Percentiles rank a stretch among this genome's conserved stretches.
phyloP scores from a whole-genome alignment of 345 rosid genomes.

The Raphanus sativus region DNA sequence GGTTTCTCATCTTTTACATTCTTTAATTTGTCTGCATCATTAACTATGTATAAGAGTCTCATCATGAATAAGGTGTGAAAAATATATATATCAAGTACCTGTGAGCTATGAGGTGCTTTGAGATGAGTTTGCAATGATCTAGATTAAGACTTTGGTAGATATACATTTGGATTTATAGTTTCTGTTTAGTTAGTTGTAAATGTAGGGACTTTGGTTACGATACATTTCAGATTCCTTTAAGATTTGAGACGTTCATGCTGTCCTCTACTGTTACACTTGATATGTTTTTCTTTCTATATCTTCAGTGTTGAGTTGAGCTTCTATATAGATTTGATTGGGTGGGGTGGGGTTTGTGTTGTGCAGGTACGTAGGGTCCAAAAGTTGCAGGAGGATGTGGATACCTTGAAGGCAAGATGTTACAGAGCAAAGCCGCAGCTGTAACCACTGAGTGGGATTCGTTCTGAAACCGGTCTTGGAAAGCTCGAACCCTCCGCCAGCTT shows the following conservation, averaged over 20 bases:
- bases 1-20: slow-evolving; percentile 17
- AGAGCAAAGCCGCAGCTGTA: slow-evolving; percentile 49
- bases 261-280: neutral
- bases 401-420: slow-evolving; percentile 59
- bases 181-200: neutral
- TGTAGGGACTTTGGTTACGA: neutral
- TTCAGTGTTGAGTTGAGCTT: neutral
- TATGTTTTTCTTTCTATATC: neutral
- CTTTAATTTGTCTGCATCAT: neutral
- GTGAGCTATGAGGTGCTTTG: neutral
- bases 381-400: slow-evolving; percentile 68
- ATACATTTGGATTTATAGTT: neutral
- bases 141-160: neutral
- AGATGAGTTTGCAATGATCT: neutral
- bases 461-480: slow-evolving; percentile 64
- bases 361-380: slow-evolving; percentile 80
- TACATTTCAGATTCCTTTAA: neutral
- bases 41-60: neutral
- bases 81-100: neutral
- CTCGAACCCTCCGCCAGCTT: slow-evolving; percentile 51
- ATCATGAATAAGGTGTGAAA: neutral
- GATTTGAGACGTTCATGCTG: neutral
- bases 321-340: slow-evolving; percentile 10
- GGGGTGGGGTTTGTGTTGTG: neutral
- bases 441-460: slow-evolving; percentile 78